phyloP scores from a whole-genome alignment of 2,329 filamentous ascomycete genomes.

The Teratosphaeria nubilosa region DNA sequence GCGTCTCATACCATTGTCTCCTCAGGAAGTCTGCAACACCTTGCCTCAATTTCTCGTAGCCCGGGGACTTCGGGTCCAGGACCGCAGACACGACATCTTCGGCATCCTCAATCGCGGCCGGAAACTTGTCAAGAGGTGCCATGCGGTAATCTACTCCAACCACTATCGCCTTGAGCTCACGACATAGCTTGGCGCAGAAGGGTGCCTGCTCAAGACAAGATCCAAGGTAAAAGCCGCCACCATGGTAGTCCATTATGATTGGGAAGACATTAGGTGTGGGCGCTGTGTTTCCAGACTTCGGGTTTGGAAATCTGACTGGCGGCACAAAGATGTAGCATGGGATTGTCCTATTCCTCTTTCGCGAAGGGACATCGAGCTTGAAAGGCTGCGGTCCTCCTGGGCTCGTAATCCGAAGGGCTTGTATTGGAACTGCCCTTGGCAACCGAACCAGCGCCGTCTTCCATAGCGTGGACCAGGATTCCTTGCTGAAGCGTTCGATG shows the following conservation, averaged over 20 bases:
- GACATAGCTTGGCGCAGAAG: slow-evolving; percentile 37
- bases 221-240: slow-evolving; percentile 35
- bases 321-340: slow-evolving; percentile 34
- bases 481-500: slow-evolving; percentile 1
- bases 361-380: slow-evolving; percentile 30
- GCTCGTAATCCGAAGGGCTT: slow-evolving; percentile 21
- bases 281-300: slow-evolving; percentile 9
- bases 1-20: slow-evolving; percentile 7
- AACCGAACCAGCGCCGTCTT: slow-evolving; percentile 9
- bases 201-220: slow-evolving; percentile 36
- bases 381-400: slow-evolving; percentile 34
- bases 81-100: slow-evolving; percentile 37
- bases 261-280: slow-evolving; percentile 18
- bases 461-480: slow-evolving; percentile 7
- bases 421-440: slow-evolving; percentile 5
- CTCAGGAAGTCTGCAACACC: slow-evolving; percentile 19
- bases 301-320: slow-evolving; percentile 21
- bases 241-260: slow-evolving; percentile 34
- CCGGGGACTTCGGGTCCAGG: slow-evolving; percentile 27
- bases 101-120: slow-evolving; percentile 38
- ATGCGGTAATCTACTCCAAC: slow-evolving; percentile 41
- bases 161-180: slow-evolving; percentile 33
- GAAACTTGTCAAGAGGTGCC: slow-evolving; percentile 37
- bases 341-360: slow-evolving; percentile 27
- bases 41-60: slow-evolving; percentile 24